Base-by-base conservation (phyloP, 257 asterid species). In the Jacaranda mimosifolia region DNA sequence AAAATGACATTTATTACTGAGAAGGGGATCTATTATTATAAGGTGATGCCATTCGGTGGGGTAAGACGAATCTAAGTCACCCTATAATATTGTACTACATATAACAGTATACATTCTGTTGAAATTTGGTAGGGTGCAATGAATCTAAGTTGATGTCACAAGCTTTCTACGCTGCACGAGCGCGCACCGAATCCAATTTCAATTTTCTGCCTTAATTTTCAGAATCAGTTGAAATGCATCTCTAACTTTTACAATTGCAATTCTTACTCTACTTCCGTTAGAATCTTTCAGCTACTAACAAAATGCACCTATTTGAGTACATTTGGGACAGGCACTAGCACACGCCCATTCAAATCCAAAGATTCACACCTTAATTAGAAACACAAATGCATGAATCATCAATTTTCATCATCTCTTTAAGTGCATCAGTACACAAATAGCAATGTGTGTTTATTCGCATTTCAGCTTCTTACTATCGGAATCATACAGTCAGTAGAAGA, bases 381-480 rank as follows among this genome's bases (percentile, higher is more conserved):
- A 51, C 26, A 58, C 0, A 18, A 9, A 63, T 57, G 55, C 83
- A 53, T 7, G 70, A 63, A 74, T 38, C 66, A 19, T 60, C 53
- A 63, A 52, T 18, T 38, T 7, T 55, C 39, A 9, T 62, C 18
- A 63, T 70, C 52, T 21, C 35, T 51, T n/a, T 39, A 18, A 40
- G 38, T 40, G 72, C 45, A 67, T 42, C 6, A n/a, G 48, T 13
- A 39, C 70, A 56, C 18, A 63, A 71, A 72, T 45, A 19, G 2
- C 26, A 42, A 4, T 0, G 9, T 19, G 66, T 67, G 9, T 71
- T 12, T 45, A 76, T 62, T 26, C n/a, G 65, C 74, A 46, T 65
- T 68, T 14, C 83, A 80, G 81, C 83, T 58, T 68, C 40, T 17
- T 62, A 60, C 40, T 11, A 51, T 65, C 66, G 63, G 32, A 26